Evolutionary conservation across 768 basidiomycete species (phyloP), one percentile per base, ranked within the genome.

Genomic region (Krasilnikovozyma curviuscula): DNA sequence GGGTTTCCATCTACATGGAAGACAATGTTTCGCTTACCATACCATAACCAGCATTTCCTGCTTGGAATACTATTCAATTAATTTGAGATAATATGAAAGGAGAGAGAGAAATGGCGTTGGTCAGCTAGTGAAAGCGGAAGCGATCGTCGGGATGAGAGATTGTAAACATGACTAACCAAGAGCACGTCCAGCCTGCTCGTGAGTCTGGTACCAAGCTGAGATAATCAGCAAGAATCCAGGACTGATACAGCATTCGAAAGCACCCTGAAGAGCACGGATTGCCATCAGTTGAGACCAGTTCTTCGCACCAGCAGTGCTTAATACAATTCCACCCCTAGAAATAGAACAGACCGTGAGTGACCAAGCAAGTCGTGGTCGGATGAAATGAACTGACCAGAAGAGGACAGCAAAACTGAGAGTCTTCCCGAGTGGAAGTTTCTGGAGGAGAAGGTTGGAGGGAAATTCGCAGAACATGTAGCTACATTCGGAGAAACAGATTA

Each of bases 391-490:
- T 30, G 38, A 27, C 45, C 47, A 48, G 30, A 8, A 4, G 21
- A 41, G 47, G 40, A 48, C 9, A 4, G 40, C 25, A n/a, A 28
- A 10, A 41, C 40, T 47, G 46, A 49, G 24, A 1, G 39, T 43
- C 32, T 32, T 42, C 1, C 48, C 48, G 16, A 49, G 28, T 8
- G 28, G 28, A 30, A 47, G 54, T 9, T 56, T 24, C 25, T 59
- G 56, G 4, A 59, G 45, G 2, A 56, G n/a, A 23, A 53, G 35
- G 42, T 55, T 56, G 5, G 51, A 50, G 2, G 57, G 57, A 37
- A 58, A 58, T 35, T 58, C 57, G 46, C 52, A 56, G 13, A 54
- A 24, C 5, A 32, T 41, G 37, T 58, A 56, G 14, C 53, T 51
- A 31, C 28, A 10, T 31, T 54, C 25, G 45, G 49, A 56, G 21